phyloP scores from a whole-genome alignment of 148 eudicot species.

The Vaccinium corymbosum region DNA sequence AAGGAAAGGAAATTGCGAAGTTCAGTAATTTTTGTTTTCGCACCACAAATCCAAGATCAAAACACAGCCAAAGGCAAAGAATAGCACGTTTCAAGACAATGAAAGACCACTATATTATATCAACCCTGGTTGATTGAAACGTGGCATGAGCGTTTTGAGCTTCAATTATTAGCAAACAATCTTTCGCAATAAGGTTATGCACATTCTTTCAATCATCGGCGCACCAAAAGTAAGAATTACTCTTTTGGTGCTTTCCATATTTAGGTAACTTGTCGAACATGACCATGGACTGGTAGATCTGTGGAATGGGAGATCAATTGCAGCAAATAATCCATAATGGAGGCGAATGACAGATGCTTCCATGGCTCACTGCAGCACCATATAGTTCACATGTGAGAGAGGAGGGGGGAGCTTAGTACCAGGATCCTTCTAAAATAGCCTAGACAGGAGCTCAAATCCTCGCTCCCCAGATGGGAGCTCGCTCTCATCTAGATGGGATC shows the following conservation, averaged over 20 bases:
- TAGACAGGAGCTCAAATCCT: no score
- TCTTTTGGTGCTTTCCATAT: not conserved
- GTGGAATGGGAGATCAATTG: constrained; percentile 46
- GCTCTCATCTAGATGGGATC: no score
- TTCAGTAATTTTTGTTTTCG: not conserved
- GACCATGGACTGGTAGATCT: constrained; percentile 47
- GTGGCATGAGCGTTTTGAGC: not conserved
- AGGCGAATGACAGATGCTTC: constrained; percentile 76
- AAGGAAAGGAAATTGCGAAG: not conserved
- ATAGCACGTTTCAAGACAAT: not conserved
- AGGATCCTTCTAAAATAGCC: no score
- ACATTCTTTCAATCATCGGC: not conserved
- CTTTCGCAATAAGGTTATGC: not conserved
- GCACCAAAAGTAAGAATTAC: not conserved
- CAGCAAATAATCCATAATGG: constrained; percentile 70
- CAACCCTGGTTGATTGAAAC: not conserved
- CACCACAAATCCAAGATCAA: not conserved
- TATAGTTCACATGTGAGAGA: not conserved
- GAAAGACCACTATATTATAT: not conserved
- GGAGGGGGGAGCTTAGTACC: not conserved
- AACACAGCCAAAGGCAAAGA: not conserved
- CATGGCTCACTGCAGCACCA: constrained; percentile 59
- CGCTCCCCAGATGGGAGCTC: no score
- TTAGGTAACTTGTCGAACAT: constrained; percentile 22
- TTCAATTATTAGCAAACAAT: not conserved